Percentiles rank a stretch among this genome's conserved stretches.
phyloP scores from a whole-genome alignment of 768 basidiomycete genomes.

The Pisolithus tinctorius region DNA sequence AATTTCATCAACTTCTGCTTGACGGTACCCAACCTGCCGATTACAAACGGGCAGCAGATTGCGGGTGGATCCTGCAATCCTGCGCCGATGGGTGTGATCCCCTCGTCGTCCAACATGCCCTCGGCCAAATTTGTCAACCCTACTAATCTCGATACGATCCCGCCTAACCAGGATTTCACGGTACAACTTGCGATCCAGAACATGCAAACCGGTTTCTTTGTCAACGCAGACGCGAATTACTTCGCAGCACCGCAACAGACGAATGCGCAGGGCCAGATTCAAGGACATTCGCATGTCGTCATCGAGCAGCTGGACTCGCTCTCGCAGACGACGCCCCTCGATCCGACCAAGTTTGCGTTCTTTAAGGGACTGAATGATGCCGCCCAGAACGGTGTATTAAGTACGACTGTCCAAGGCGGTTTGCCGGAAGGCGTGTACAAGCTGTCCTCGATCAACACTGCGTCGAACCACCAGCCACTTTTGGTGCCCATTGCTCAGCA shows the following conservation, averaged over 20 bases:
- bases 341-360: slow-evolving; percentile 50
- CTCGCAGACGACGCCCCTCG: slow-evolving; percentile 38
- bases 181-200: slow-evolving; percentile 42
- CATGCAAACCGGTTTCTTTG: slow-evolving; percentile 49
- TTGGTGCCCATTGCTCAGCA: slow-evolving; percentile 57
- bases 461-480: slow-evolving; percentile 53
- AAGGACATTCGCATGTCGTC: slow-evolving; percentile 55
- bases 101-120: slow-evolving; percentile 40
- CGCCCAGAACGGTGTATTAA: slow-evolving; percentile 42
- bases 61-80: slow-evolving; percentile 54
- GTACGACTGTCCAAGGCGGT: slow-evolving; percentile 45
- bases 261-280: slow-evolving; percentile 43
- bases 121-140: slow-evolving; percentile 39
- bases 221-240: slow-evolving; percentile 47
- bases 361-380: slow-evolving; percentile 44
- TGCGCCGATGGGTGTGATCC: slow-evolving; percentile 50
- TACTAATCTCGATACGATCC: slow-evolving; percentile 38
- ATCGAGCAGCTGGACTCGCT: slow-evolving; percentile 39
- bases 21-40: slow-evolving; percentile 35
- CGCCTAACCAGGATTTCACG: slow-evolving; percentile 42
- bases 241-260: slow-evolving; percentile 53
- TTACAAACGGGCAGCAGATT: slow-evolving; percentile 52
- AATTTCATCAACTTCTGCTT: slow-evolving; percentile 59
- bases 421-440: slow-evolving; percentile 55
- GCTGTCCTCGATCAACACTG: slow-evolving; percentile 49